Evolutionary conservation across 139 green algal genomes (phyloP), one percentile per base, ranked within the genome.

Genomic region (Desmodesmus armatus): DNA sequence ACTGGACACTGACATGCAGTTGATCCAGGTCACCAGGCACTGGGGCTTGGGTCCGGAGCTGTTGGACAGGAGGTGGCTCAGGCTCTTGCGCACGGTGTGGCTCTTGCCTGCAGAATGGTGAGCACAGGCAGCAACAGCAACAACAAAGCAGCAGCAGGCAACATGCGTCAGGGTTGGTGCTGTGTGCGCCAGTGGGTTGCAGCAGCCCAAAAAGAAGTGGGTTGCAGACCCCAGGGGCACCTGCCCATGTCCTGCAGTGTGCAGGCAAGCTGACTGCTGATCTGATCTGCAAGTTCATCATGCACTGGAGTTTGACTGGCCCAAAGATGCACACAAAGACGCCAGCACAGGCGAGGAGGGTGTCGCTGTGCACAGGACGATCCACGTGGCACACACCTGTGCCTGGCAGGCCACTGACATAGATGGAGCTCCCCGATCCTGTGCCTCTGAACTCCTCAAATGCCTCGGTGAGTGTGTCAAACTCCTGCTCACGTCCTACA

Each of bases 1-100:
- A 39, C 21, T 51, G 37, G 39, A 37, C 27, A 80, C 31, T 60
- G 67, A 76, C 81, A 86, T 86, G 81, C 81, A 86, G 81, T 87
- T 87, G 53, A 82, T 35, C 82, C 82, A 87, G 0, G 53, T 73
- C n/a, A 74, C 29, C 31, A 40, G n/a, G 51, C 35, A 31, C 19
- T 13, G n/a, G 47, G 37, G 5, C 37, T 23, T 2, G 49, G n/a
- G n/a, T n/a, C n/a, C n/a, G n/a, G n/a, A n/a, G n/a, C n/a, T n/a
- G n/a, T n/a, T n/a, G 41, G 53, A 15, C n/a, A 67, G 11, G 25
- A 66, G 71, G 55, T 80, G 65, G 29, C 55, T 33, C 51, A 87
- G 71, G 19, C 29, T 58, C 47, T 51, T 69, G 17, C 40, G 29
- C 6, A 87, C 82, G 13, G 82, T 87, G 71, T 87, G 82, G 53